phyloP scores from a whole-genome alignment of 495 filamentous ascomycete genomes.

The Penicillium paxilli region DNA sequence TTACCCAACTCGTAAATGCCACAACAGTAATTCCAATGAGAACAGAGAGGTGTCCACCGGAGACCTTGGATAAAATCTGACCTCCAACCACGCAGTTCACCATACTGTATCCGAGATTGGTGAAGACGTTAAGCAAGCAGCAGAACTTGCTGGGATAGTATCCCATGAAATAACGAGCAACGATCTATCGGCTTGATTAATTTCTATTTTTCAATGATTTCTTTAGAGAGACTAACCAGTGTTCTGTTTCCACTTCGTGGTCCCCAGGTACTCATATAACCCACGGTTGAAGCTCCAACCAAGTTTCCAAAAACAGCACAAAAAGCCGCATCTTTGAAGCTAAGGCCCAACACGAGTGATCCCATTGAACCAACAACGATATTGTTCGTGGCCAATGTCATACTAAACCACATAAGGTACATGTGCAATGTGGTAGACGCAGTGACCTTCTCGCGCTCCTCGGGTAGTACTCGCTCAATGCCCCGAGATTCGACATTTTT shows the following conservation, averaged over 20 bases:
- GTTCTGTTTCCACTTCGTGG: constrained; percentile 70
- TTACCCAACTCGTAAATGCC: constrained; percentile 58
- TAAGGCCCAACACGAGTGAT: constrained; percentile 60
- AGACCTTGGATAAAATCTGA: constrained; percentile 58
- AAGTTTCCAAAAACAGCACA: constrained; percentile 63
- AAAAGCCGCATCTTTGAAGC: constrained; percentile 66
- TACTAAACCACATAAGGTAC: constrained; percentile 69
- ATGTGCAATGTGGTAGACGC: constrained; percentile 55
- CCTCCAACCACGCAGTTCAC: constrained; percentile 58
- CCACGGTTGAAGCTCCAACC: constrained; percentile 59
- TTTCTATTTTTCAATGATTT: neutral
- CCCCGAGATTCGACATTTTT: constrained; percentile 65
- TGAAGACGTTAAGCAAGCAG: constrained; percentile 65
- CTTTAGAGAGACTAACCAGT: constrained; percentile 46
- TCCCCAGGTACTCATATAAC: constrained; percentile 75
- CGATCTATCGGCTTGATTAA: constrained; percentile 47
- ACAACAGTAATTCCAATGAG: constrained; percentile 70
- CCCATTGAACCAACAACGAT: constrained; percentile 69
- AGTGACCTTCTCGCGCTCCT: constrained; percentile 46
- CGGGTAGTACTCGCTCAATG: constrained; percentile 62
- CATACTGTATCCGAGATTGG: constrained; percentile 69
- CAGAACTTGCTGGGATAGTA: constrained; percentile 74
- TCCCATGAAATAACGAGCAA: constrained; percentile 73
- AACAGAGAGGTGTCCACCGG: constrained; percentile 58
- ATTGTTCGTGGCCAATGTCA: constrained; percentile 73